A percentile compares a stretch with the other conserved stretches of the same genome.
Evolutionary conservation across 2,329 filamentous ascomycete genomes (phyloP).

Genomic region (Dendrostoma leiphaemia): DNA sequence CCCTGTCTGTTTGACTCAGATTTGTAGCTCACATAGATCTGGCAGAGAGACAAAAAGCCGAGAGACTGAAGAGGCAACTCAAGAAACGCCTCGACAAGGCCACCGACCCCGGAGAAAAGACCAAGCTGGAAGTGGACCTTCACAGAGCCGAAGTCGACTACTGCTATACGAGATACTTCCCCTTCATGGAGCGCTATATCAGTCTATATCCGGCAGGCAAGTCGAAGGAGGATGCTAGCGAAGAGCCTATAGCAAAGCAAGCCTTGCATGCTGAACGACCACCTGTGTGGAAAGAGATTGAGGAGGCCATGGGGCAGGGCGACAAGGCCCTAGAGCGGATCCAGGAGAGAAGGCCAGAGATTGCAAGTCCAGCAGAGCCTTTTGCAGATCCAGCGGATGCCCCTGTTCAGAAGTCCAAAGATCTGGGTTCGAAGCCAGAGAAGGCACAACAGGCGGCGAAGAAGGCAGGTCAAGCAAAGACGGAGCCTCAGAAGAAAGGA

Average conservation of each 20-base stretch:
- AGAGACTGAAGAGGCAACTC: conserved; percentile 63
- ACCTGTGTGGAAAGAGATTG: conserved; percentile 67
- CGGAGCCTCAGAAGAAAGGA: conserved; percentile 5
- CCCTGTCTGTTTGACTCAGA: background rate
- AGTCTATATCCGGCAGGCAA: conserved; percentile 51
- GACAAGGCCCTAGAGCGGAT: conserved; percentile 49
- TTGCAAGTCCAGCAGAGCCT: conserved; percentile 19
- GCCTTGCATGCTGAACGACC: conserved; percentile 47
- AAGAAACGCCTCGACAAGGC: conserved; percentile 54
- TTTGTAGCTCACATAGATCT: background rate
- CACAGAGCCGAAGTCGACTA: conserved; percentile 71
- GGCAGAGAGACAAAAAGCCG: conserved; percentile 70
- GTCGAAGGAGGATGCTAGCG: conserved; percentile 34
- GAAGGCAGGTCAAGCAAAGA: background rate
- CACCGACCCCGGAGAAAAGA: conserved; percentile 49
- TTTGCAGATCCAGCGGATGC: background rate
- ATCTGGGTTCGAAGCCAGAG: background rate
- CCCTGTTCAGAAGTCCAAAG: background rate
- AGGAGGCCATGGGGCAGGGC: conserved; percentile 61
- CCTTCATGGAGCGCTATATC: conserved; percentile 69
- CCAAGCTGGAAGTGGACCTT: conserved; percentile 53
- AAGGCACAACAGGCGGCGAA: background rate
- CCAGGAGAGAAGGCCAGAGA: conserved; percentile 47
- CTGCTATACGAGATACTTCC: conserved; percentile 72
- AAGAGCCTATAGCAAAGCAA: conserved; percentile 38